Percentiles rank a stretch among this genome's conserved stretches.
phyloP scores from a whole-genome alignment of 1,284 basidiomycete genomes.

The Irpex rosettiformis region DNA sequence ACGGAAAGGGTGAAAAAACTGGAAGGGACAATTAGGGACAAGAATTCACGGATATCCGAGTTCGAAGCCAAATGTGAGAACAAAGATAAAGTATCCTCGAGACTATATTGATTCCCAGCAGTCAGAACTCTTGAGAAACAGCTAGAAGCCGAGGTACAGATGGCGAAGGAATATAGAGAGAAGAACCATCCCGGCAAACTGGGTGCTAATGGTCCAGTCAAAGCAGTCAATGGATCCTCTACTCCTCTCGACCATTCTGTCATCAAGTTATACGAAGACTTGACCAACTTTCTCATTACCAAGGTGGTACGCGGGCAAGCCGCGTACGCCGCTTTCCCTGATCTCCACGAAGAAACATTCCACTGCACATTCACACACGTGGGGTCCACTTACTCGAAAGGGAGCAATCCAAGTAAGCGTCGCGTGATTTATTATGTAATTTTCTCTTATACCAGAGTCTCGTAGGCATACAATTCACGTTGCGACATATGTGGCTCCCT shows the following conservation, averaged over 20 bases:
- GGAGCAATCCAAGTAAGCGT: conserved; percentile 7
- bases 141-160: conserved; percentile 56
- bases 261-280: conserved; percentile 37
- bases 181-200: conserved; percentile 22
- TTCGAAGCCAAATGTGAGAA: conserved; percentile 51
- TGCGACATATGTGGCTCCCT: conserved; percentile 6
- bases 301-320: conserved; percentile 26
- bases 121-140: conserved; percentile 38
- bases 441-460: not conserved
- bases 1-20: conserved; percentile 47
- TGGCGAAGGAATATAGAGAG: conserved; percentile 35
- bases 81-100: too few relatives aligned
- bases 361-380: conserved; percentile 31
- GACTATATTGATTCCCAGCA: not conserved
- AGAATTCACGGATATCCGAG: conserved; percentile 40
- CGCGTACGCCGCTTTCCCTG: conserved; percentile 21
- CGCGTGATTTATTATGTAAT: not conserved
- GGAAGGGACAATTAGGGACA: conserved; percentile 41
- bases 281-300: conserved; percentile 36
- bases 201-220: not conserved
- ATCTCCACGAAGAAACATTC: conserved; percentile 28
- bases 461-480: conserved; percentile 9
- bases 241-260: conserved; percentile 48
- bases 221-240: conserved; percentile 31
- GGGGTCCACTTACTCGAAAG: not conserved